Evolutionary conservation across 139 green algal species (phyloP), one percentile per base, ranked within the genome.

Genomic region (Chlamydomonas applanata): DNA sequence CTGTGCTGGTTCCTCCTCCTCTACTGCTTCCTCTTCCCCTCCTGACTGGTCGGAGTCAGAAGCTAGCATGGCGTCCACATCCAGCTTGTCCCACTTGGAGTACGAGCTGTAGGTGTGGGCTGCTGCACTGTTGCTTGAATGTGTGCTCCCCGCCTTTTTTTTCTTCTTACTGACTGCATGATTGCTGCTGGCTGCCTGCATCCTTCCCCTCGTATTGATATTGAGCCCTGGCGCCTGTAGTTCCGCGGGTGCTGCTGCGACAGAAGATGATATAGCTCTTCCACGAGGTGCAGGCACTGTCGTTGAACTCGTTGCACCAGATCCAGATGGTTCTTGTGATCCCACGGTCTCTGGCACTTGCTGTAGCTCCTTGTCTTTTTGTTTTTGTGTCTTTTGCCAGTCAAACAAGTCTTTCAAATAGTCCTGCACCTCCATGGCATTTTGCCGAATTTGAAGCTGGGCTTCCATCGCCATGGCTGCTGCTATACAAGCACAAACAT

Each of bases 41-140:
- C 25, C 33, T 17, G 62, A 36, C 40, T 32, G 30, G 2, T 85
- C 82, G 1, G 57, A 63, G 52, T 86, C 82, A 20, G 79, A 71
- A 1, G 69, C 75, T 27, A 91, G 33, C 16, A 82, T 82, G 0
- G 84, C 82, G 34, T 94, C 88, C 2, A 87, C 79, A 57, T 94
- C 86, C 70, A 93, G 89, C 45, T 86, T 87, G 66, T 93, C 87
- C 90, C 90, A 94, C 52, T 91, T 91, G 62, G 59, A 64, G 65
- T 85, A 85, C 17, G 82, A 79, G 14, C 84, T 49, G 73, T 94
- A 89, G 0, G 88, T 94, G 83, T 94, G 88, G 2, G 78, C 69
- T 9, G 87, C 89, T 17, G 89, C 80, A 14, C 16, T 75, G 25
- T 34, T 69, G 35, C 7, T 25, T 20, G n/a, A n/a, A n/a, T n/a